Percentiles rank a stretch among this genome's conserved stretches.
Evolutionary conservation across 1,284 basidiomycete genomes (phyloP).

Genomic region (Veloboletus limbatus): DNA sequence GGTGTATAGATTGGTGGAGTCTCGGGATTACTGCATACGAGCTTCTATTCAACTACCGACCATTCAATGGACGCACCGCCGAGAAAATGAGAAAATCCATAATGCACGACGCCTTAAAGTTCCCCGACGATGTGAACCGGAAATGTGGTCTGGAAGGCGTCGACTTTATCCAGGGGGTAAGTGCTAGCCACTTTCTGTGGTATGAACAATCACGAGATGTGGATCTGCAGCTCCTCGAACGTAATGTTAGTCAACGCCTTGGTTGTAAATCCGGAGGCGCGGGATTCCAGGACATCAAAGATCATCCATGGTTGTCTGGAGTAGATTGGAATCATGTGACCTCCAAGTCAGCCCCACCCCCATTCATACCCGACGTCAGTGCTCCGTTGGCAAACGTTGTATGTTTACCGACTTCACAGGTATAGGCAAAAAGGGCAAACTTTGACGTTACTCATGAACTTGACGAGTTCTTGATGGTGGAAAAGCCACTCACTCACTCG

Average conservation of each 20-base stretch:
- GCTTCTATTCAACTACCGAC: slow-evolving; percentile 82
- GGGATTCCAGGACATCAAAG: slow-evolving; percentile 73
- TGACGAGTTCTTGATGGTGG: slow-evolving; percentile 93
- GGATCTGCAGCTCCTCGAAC: slow-evolving; percentile 71
- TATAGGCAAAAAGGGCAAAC: slow-evolving; percentile 87
- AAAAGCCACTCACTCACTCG: slow-evolving; percentile 92
- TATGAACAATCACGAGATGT: slow-evolving; percentile 19
- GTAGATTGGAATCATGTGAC: slow-evolving; percentile 82
- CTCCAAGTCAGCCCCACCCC: slow-evolving; percentile 74
- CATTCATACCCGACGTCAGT: slow-evolving; percentile 89
- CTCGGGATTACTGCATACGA: slow-evolving; percentile 89
- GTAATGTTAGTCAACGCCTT: slow-evolving; percentile 76
- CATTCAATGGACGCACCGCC: slow-evolving; percentile 85
- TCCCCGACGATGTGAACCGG: slow-evolving; percentile 54
- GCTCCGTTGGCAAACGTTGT: background rate
- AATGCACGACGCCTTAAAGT: slow-evolving; percentile 59
- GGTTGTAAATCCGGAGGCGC: slow-evolving; percentile 72
- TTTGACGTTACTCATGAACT: slow-evolving; percentile 97
- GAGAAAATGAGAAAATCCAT: slow-evolving; percentile 85
- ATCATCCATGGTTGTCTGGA: slow-evolving; percentile 82
- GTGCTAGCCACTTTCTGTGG: slow-evolving; percentile 23
- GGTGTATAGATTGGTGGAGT: slow-evolving; percentile 94
- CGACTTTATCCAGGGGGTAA: slow-evolving; percentile 48
- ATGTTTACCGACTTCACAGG: slow-evolving; percentile 13
- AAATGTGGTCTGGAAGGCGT: slow-evolving; percentile 45